Conservation (phyloP, 2,329 filamentous ascomycete genomes). For the Aspergillus brasiliensis region DNA sequence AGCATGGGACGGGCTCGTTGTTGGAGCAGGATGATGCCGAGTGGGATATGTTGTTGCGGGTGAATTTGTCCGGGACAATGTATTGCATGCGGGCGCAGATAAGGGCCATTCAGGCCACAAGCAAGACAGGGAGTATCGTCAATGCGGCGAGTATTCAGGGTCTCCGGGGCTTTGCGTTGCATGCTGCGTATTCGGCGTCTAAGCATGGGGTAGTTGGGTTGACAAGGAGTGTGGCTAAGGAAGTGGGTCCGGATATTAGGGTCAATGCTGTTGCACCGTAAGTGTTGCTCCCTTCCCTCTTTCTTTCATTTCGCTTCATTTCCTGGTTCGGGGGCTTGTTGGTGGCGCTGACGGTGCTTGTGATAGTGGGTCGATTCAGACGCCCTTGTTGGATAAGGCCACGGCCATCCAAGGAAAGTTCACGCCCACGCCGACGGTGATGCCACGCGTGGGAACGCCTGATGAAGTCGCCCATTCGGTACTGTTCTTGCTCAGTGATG, state of each 20-base stretch:
- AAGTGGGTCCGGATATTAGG: constrained; percentile 39
- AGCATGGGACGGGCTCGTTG: constrained; percentile 31
- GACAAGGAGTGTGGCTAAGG: constrained; percentile 42
- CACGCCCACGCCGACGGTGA: constrained; percentile 19
- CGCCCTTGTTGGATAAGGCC: constrained; percentile 33
- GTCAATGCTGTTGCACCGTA: constrained; percentile 49
- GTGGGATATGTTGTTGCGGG: constrained; percentile 47
- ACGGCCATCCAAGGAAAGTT: constrained; percentile 26
- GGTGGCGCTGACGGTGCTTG: constrained; percentile 5
- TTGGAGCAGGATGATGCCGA: constrained; percentile 42
- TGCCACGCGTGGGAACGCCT: constrained; percentile 33
- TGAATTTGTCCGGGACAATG: constrained; percentile 54
- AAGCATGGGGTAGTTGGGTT: constrained; percentile 40
- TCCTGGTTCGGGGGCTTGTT: not conserved
- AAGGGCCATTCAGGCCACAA: constrained; percentile 37
- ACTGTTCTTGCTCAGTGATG: constrained; percentile 52
- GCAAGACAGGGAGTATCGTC: constrained; percentile 56
- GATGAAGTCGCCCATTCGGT: constrained; percentile 48
- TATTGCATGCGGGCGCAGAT: constrained; percentile 56
- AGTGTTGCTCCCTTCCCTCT: constrained; percentile 21
- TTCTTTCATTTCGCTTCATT: not conserved
- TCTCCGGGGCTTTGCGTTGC: constrained; percentile 34
- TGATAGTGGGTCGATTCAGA: constrained; percentile 37
- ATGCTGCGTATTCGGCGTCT: constrained; percentile 36
- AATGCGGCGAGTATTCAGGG: constrained; percentile 52